These are phyloP conservation scores for Globisporangium sylvaticum DNA, from an alignment of 352 stramenopile genomes.

Conservation along the genomic window DNA sequence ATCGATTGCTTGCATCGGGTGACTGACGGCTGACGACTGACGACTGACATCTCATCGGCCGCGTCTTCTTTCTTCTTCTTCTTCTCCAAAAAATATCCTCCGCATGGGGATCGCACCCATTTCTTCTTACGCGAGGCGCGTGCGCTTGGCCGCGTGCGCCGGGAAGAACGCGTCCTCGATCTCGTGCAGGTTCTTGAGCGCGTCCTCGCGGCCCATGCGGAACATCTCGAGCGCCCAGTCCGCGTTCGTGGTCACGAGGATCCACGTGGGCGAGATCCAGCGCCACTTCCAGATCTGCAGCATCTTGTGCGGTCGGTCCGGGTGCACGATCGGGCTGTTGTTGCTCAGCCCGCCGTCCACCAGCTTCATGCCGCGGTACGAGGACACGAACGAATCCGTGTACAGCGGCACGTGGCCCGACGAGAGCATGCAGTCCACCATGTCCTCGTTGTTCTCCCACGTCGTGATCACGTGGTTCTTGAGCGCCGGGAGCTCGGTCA, in stretches of 20 bases:
- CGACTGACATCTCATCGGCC: neutral
- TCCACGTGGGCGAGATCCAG: conserved; percentile 69
- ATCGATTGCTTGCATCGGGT: too few species aligned
- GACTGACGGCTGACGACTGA: neutral
- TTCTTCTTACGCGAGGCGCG: neutral
- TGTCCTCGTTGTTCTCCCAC: conserved; percentile 77
- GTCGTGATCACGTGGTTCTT: conserved; percentile 70
- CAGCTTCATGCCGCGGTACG: conserved; percentile 68
- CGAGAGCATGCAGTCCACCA: conserved; percentile 79
- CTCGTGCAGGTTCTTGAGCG: conserved; percentile 61
- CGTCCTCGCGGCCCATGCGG: conserved; percentile 72
- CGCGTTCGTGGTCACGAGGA: conserved; percentile 71
- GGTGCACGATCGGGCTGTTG: conserved; percentile 59
- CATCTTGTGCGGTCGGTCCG: conserved; percentile 56
- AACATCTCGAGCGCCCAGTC: conserved; percentile 76
- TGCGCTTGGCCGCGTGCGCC: conserved; percentile 4
- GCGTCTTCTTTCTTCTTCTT: neutral
- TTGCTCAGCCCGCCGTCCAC: conserved; percentile 74
- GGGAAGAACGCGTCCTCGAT: conserved; percentile 34
- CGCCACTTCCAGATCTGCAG: conserved; percentile 86
- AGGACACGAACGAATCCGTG: conserved; percentile 55
- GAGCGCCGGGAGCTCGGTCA: conserved; percentile 64
- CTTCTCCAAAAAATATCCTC: neutral
- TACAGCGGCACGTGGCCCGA: conserved; percentile 72
- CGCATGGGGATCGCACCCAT: neutral